Evolutionary conservation across 352 stramenopile genomes (phyloP), one percentile per base, ranked within the genome.

Genomic region (Phytophthora agathidicida): DNA sequence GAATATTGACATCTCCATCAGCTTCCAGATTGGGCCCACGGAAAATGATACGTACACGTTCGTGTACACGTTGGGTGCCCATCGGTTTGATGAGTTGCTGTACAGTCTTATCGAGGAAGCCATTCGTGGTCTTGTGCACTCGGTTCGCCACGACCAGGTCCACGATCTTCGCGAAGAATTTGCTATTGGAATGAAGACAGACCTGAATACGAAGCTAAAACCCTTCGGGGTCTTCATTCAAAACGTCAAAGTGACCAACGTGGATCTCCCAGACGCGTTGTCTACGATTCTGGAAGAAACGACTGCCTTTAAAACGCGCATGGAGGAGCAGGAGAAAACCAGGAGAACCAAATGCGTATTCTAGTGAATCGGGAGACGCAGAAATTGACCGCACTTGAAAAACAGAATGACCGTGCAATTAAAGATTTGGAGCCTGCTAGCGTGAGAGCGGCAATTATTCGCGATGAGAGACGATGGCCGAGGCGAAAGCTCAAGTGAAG

Each of bases 301-400:
- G 17, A 89, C 83, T 8, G 79, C 75, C 9, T 91, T 93, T 65
- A 91, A 93, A 69, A 91, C 83, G 13, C 69, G 78, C 16, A 94
- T 94, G 75, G 74, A 88, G 33, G 82, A 94, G 66, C 83, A 91
- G 52, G 83, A 93, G 63, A 94, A 94, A 93, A 88, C 54, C 81
- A 94, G 44, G 81, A 93, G 67, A 94, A 90, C 66, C 78, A 83
- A 7, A 51, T 93, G 53, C 71, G 85, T 16, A 88, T 89, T 20
- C 50, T 94, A 3, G 26, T 93, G 33, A 91, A 94, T 32, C 75
- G 89, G 56, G 83, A 91, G 32, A 91, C 85, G 0, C 73, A 86
- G 51, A 83, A 80, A 17, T 68, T 91, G 30, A 90, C 83, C 17
- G 79, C 73, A 1, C 57, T 92, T 13, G 65, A 89, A 38, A 94